Evolutionary conservation across 2,329 filamentous ascomycete genomes (phyloP).

Genomic region (Colletotrichum falcatum): DNA sequence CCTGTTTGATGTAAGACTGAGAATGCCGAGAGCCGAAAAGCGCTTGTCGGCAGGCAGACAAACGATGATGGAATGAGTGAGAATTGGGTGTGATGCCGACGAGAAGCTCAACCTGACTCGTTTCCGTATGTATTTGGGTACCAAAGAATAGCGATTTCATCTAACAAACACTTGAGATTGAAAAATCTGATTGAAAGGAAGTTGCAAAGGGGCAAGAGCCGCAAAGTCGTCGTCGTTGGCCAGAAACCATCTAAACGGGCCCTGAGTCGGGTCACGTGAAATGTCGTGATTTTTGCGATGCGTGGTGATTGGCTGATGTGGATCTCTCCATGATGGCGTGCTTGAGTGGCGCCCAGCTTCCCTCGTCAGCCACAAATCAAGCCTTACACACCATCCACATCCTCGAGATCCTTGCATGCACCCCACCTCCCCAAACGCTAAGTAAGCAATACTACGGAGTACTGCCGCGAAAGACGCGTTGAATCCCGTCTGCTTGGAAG

Average conservation of each 20-base stretch:
- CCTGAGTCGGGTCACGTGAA: slow-evolving; percentile 37
- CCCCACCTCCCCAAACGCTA: not conserved
- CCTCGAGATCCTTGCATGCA: slow-evolving; percentile 21
- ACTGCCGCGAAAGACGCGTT: slow-evolving; percentile 26
- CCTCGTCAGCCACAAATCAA: slow-evolving; percentile 1
- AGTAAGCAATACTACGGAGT: slow-evolving; percentile 8
- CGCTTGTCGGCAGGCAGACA: slow-evolving; percentile 35
- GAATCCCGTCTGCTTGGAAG: not conserved
- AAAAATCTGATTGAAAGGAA: slow-evolving; percentile 16
- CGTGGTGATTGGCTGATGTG: slow-evolving; percentile 33
- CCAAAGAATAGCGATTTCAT: slow-evolving; percentile 35
- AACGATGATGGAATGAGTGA: slow-evolving; percentile 33
- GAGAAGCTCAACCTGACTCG: slow-evolving; percentile 38
- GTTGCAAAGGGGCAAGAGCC: slow-evolving; percentile 38
- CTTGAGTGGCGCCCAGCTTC: not conserved
- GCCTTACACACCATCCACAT: slow-evolving; percentile 14
- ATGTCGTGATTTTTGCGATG: slow-evolving; percentile 42
- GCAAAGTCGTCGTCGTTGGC: slow-evolving; percentile 33
- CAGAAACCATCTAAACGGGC: slow-evolving; percentile 32
- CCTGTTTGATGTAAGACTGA: slow-evolving; percentile 22
- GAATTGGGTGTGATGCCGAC: slow-evolving; percentile 16
- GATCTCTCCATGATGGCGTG: slow-evolving; percentile 37
- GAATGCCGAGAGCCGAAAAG: slow-evolving; percentile 25
- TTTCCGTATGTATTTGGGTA: slow-evolving; percentile 28
- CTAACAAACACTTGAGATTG: slow-evolving; percentile 19